Base-by-base conservation (phyloP, 352 stramenopile species). In the Phytophthora vignae region DNA sequence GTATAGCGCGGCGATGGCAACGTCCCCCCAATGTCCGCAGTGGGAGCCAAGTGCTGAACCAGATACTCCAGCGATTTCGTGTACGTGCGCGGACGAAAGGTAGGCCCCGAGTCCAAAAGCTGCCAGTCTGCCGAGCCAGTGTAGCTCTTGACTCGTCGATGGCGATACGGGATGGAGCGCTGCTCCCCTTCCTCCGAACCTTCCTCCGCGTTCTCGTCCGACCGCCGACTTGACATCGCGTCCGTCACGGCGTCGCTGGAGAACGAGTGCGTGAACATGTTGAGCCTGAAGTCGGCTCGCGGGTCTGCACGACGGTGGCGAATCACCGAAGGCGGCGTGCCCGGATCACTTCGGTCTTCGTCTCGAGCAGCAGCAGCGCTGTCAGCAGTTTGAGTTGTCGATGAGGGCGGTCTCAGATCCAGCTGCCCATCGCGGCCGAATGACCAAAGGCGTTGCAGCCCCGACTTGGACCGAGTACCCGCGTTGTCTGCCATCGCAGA, bases 21-120 rank as follows among this genome's bases (percentile, higher is more conserved):
- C 8, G 54, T 55, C 0, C 52, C 60, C 2, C 79, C 73, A 7
- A 75, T 69, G 19, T 82, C 74, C 10, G 63, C 58, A 2, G 85
- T 85, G 15, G 88, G 79, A 2, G 88, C 83, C 17, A 95, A 69
- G 66, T 95, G 88, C 73, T 95, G 91, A 1, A 95, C 88, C 29
- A 95, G 64, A 67, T 88, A 94, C 9, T 84, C 87, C 10, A 95
- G 55, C 4, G 88, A 95, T 59, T 92, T 94, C 10, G 86, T 95
- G 69, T 95, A 94, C 46, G 86, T 87, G 7, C 84, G 81, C 14
- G 81, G 77, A 0, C 88, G 80, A 49, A 85, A 78, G 6, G 56
- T 31, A 49, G 60, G 55, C 17, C 55, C 64, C 29, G 67, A 69
- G 10, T 80, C 73, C 1, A 60, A 14, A 3, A 71, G 40, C 7